Conservation (phyloP, 1,284 basidiomycete species). For the Cryptococcus floricola region DNA sequence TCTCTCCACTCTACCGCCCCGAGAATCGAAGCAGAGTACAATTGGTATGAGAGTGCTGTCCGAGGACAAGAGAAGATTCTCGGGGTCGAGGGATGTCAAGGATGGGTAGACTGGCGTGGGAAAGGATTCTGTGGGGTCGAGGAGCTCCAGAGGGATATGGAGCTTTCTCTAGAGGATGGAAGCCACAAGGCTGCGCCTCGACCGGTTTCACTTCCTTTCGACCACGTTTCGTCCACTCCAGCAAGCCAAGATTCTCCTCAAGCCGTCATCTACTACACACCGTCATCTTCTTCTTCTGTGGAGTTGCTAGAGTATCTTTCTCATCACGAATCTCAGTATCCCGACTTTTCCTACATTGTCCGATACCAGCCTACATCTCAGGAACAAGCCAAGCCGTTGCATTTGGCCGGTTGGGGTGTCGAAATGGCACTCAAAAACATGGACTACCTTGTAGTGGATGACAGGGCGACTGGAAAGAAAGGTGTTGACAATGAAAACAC, state of each 20-base stretch:
- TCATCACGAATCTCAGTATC: conserved; percentile 52
- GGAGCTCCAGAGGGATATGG: conserved; percentile 58
- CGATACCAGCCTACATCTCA: conserved; percentile 56
- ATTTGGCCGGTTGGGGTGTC: conserved; percentile 84
- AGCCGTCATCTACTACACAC: conserved; percentile 68
- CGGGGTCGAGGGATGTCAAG: conserved; percentile 58
- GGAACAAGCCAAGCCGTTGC: conserved; percentile 26
- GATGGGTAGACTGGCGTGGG: conserved; percentile 87
- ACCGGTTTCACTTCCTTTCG: conserved; percentile 24
- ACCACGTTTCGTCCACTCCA: conserved; percentile 42
- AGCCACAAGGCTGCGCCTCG: conserved; percentile 17
- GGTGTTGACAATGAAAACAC: not conserved
- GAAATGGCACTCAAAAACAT: conserved; percentile 92
- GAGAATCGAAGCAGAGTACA: conserved; percentile 42
- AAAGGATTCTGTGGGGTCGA: conserved; percentile 68
- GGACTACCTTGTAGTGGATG: conserved; percentile 92
- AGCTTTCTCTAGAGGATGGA: conserved; percentile 52
- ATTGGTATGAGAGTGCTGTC: conserved; percentile 47
- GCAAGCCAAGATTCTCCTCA: conserved; percentile 54
- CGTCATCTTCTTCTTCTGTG: conserved; percentile 60
- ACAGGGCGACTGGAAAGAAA: conserved; percentile 52
- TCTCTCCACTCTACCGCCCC: conserved; percentile 41
- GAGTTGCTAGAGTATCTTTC: conserved; percentile 64
- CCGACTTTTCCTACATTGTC: conserved; percentile 66
- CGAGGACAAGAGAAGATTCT: conserved; percentile 55